phyloP scores from a whole-genome alignment of 208 protist species.

The Entamoeba dispar region DNA sequence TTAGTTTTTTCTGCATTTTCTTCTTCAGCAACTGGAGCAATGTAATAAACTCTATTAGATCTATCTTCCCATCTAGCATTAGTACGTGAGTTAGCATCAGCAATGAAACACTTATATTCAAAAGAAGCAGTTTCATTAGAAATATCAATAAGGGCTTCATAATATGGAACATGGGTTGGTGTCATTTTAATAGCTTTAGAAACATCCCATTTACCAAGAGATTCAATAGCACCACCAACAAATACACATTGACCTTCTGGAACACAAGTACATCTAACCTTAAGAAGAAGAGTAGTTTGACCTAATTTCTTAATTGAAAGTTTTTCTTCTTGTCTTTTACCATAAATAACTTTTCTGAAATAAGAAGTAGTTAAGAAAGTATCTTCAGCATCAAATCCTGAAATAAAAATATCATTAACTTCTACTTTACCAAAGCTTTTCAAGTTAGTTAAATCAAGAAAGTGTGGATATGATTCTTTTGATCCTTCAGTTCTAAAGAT shows the following conservation, averaged over 20 bases:
- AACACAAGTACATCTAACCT: not conserved
- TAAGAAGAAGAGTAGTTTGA: not conserved
- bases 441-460: not conserved
- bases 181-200: not conserved
- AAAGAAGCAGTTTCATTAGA: not conserved
- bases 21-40: not conserved
- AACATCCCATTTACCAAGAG: not conserved
- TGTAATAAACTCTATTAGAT: not conserved
- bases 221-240: not conserved
- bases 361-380: not conserved
- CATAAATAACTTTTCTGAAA: not conserved
- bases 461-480: not conserved
- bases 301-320: not conserved
- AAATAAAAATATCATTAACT: not conserved
- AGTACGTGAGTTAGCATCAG: not conserved
- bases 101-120: not conserved
- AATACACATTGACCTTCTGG: not conserved
- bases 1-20: not conserved
- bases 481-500: not conserved
- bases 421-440: not conserved
- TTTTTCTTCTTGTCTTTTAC: not conserved
- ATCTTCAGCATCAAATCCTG: not conserved
- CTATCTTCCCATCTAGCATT: not conserved
- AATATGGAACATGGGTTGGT: not conserved
- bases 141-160: not conserved